Conservation (phyloP, 1,284 basidiomycete species). For the Ceratobasidium sp. region DNA sequence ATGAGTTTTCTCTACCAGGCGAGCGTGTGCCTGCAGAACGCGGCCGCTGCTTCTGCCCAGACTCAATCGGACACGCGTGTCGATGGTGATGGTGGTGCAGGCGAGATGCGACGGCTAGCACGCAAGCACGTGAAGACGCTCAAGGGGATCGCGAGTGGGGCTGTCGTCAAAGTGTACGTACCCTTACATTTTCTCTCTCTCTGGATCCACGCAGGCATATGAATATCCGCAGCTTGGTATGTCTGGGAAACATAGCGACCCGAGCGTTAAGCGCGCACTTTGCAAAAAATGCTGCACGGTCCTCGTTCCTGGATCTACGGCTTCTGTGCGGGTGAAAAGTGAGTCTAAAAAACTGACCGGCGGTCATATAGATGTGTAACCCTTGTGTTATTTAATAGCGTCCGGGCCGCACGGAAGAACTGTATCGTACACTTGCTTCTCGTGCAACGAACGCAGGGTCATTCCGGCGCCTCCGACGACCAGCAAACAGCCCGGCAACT, state of each 20-base stretch:
- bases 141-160: slow-evolving; percentile 77
- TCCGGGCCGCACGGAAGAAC: slow-evolving; percentile 44
- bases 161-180: slow-evolving; percentile 79
- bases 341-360: slow-evolving; percentile 52
- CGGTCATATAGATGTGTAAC: not conserved
- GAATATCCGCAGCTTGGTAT: not conserved
- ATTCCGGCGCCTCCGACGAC: slow-evolving; percentile 37
- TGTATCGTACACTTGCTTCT: slow-evolving; percentile 45
- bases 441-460: slow-evolving; percentile 22
- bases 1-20: slow-evolving; percentile 89
- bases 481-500: not conserved
- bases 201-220: slow-evolving; percentile 23
- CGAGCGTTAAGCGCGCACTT: slow-evolving; percentile 79
- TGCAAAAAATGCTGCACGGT: slow-evolving; percentile 77
- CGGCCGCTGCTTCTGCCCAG: not conserved
- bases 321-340: slow-evolving; percentile 75
- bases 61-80: not conserved
- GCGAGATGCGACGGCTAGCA: slow-evolving; percentile 62
- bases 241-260: slow-evolving; percentile 71
- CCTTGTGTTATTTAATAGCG: slow-evolving; percentile 16
- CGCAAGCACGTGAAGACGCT: slow-evolving; percentile 75
- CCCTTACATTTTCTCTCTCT: not conserved
- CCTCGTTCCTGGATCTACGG: slow-evolving; percentile 76
- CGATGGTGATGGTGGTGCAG: not conserved
- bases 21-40: slow-evolving; percentile 69